Conservation (phyloP, 306 rosid genomes). For the barrel medic (Medicago truncatula) region MtrunA17r5.0-ANR NC_053044.1:36999001-36999500, state of each 20-base stretch:
- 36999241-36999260: conserved; percentile 29
- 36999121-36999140: conserved; percentile 53
- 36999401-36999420: too few relatives aligned
- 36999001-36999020: conserved; percentile 35
- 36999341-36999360: too few relatives aligned
- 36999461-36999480: conserved; percentile 29
- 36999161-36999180: conserved; percentile 38
- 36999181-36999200: conserved; percentile 33
- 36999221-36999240: conserved; percentile 50
- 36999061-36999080: background rate
- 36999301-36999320: conserved; percentile 12
- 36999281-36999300: conserved; percentile 58
- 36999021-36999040: conserved; percentile 36
- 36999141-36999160: conserved; percentile 16
- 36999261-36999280: conserved; percentile 53
- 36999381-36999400: too few relatives aligned
- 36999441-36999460: too few relatives aligned
- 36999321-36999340: too few relatives aligned
- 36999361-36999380: too few relatives aligned
- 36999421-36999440: too few relatives aligned
- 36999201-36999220: conserved; percentile 41
- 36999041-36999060: conserved; percentile 24
- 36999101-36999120: conserved; percentile 54
- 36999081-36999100: conserved; percentile 47
- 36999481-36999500: background rate